Base-by-base conservation (phyloP, 139 green algal species). In the Micractinium sp. region DNA sequence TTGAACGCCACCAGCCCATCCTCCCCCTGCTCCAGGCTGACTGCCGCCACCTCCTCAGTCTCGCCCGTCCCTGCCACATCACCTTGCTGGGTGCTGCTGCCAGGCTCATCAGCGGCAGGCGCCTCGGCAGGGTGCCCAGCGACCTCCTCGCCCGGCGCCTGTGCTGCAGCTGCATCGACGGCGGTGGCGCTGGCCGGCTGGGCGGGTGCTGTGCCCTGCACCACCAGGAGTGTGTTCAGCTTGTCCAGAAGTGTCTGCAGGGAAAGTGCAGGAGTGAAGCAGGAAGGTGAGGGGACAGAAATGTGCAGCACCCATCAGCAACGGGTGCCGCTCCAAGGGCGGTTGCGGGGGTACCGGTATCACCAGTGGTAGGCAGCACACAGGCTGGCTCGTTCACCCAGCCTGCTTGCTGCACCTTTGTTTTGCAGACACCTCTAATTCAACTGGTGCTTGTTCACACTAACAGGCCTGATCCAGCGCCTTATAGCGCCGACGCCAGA, bases 201-300 rank as follows among this genome's bases (percentile, higher is more conserved):
- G 56, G 16, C 36, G 73, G 71, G 74, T 18, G 36, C 19, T 27
- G 38, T 76, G 23, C 31, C 61, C 78, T 87, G 77, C 33, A 88
- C 61, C 38, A 61, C 15, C 41, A 88, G 66, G 67, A 91, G 23
- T 56, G 73, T 74, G 82, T 92, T 85, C 33, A 93, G 41, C 47
- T 87, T 47, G 29, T 88, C 88, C 61, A 90, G 74, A 36, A 92
- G 85, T 22, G 66, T 47, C 67, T 91, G 78, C 84, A 89, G 38
- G 33, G 31, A 73, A 20, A 22, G 14, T 27, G 41, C 13, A 39
- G 25, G 41, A 22, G 22, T 31, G 16, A 56, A 56, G 47, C 47
- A 56, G 47, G 47, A 56, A 16, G 47, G 47, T 56, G 47, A 9
- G 47, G 47, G 9, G 47, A 56, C 47, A 9, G 9, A 56, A 56